phyloP scores from a whole-genome alignment of 2,329 filamentous ascomycete genomes.

The Alternaria dauci region DNA sequence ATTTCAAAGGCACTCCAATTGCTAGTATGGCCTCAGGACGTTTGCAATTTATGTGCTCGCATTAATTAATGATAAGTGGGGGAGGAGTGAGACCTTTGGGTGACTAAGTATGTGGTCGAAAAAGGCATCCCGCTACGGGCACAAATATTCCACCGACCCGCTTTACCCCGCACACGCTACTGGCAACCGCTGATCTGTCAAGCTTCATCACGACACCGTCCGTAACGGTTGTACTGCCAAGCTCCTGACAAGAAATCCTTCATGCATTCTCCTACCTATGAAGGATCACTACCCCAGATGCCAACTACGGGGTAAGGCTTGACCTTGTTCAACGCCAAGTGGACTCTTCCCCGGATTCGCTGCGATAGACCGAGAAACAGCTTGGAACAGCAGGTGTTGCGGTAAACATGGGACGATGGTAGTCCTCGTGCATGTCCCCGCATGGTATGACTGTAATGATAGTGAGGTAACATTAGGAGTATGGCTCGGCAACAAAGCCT shows the following conservation, averaged over 20 bases:
- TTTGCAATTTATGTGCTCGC: fast-evolving
- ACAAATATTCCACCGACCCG: constrained; percentile 7
- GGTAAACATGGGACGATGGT: constrained; percentile 22
- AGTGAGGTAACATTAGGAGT: constrained; percentile 17
- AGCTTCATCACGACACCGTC: constrained; percentile 9
- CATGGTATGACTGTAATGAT: constrained; percentile 21
- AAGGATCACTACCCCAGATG: background rate
- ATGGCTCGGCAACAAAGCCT: constrained; percentile 10
- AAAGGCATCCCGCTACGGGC: constrained; percentile 7
- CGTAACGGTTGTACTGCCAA: constrained; percentile 20
- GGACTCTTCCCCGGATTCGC: constrained; percentile 27
- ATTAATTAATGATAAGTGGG: background rate
- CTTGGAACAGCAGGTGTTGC: constrained; percentile 26
- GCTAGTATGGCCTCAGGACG: background rate
- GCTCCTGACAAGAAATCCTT: constrained; percentile 20
- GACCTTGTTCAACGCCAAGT: constrained; percentile 30
- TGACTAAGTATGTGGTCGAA: background rate
- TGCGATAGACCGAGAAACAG: constrained; percentile 17
- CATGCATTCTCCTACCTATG: constrained; percentile 20
- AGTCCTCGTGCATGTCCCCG: constrained; percentile 23
- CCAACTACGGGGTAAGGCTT: constrained; percentile 31
- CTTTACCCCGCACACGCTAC: constrained; percentile 28
- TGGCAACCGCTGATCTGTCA: constrained; percentile 13
- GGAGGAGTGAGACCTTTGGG: background rate
- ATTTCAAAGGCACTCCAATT: background rate